phyloP scores from a whole-genome alignment of 2,329 filamentous ascomycete species.

The Fusarium virguliforme region DNA sequence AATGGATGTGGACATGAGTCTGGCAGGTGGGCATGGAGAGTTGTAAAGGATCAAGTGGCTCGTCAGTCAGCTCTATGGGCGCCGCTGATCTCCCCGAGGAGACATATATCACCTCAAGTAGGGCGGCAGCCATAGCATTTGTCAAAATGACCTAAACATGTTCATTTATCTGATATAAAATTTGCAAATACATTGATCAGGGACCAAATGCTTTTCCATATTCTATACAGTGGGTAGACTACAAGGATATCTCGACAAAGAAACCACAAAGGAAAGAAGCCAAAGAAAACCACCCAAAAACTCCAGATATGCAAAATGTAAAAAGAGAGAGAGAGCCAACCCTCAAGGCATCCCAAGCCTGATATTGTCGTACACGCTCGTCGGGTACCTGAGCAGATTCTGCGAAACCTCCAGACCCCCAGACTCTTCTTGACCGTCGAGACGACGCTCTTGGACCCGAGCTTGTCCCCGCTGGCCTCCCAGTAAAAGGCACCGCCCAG shows the following conservation, averaged over 20 bases:
- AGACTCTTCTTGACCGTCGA: constrained; percentile 64
- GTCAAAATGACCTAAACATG: background rate
- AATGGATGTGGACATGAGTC: too few relatives aligned
- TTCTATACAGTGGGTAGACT: constrained; percentile 28
- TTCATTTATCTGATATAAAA: fast-evolving
- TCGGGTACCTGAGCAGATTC: constrained; percentile 72
- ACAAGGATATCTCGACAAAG: constrained; percentile 19
- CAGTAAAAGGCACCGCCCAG: constrained; percentile 89
- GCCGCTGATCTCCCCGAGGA: too few relatives aligned
- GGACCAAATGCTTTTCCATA: constrained; percentile 37
- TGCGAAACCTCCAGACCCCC: constrained; percentile 64
- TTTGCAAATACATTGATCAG: constrained; percentile 11
- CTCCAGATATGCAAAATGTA: constrained; percentile 26
- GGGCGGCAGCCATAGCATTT: too few relatives aligned
- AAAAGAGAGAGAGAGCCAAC: constrained; percentile 15
- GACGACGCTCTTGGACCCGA: constrained; percentile 71
- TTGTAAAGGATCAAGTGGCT: too few relatives aligned
- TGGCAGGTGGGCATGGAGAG: too few relatives aligned
- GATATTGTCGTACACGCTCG: constrained; percentile 73
- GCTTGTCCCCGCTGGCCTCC: constrained; percentile 81
- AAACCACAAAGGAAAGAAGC: constrained; percentile 19
- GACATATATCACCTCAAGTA: too few relatives aligned
- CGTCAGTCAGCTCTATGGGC: too few relatives aligned
- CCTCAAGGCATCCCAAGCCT: constrained; percentile 55
- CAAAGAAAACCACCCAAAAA: background rate